A percentile compares a stretch with the other conserved stretches of the same genome.
Conservation (phyloP, 2,329 filamentous ascomycete genomes). For the Apiospora arundinis region DNA sequence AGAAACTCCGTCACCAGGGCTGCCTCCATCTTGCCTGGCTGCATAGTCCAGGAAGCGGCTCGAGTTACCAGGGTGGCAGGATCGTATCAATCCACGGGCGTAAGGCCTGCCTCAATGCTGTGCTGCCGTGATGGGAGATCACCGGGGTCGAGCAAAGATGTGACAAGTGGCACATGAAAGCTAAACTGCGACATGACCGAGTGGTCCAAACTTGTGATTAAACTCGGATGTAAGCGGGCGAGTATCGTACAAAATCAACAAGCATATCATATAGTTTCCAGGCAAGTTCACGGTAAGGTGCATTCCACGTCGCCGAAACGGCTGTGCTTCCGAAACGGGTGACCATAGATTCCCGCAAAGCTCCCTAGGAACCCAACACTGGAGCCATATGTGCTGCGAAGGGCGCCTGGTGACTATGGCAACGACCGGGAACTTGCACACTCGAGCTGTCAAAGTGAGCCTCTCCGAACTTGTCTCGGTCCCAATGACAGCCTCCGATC, state of each 20-base stretch:
- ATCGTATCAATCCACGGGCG: slow-evolving; percentile 1
- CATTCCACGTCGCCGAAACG: background rate
- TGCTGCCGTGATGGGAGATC: slow-evolving; percentile 14
- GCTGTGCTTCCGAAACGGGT: slow-evolving; percentile 5
- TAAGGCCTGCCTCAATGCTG: slow-evolving; percentile 4
- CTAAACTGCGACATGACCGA: slow-evolving; percentile 11
- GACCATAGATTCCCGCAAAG: background rate
- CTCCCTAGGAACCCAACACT: background rate
- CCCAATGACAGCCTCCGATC: slow-evolving; percentile 29
- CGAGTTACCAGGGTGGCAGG: background rate
- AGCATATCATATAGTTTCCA: slow-evolving; percentile 4
- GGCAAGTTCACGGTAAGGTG: background rate
- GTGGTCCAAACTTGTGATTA: slow-evolving; percentile 2
- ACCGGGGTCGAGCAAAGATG: slow-evolving; percentile 12
- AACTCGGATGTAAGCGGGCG: slow-evolving; percentile 13
- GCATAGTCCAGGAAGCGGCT: background rate
- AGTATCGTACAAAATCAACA: slow-evolving; percentile 4
- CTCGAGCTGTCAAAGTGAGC: slow-evolving; percentile 33
- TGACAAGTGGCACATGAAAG: slow-evolving; percentile 14
- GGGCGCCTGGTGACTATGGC: background rate
- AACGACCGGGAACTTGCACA: slow-evolving; percentile 26
- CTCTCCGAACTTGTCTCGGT: slow-evolving; percentile 28
- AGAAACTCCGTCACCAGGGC: background rate
- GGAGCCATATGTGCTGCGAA: background rate
- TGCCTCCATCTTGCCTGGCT: background rate